Percentiles rank a stretch among this genome's conserved stretches.
These are phyloP conservation scores for Neurospora sp. DNA, from an alignment of 495 filamentous ascomycete species.

Conservation along the genomic window DNA sequence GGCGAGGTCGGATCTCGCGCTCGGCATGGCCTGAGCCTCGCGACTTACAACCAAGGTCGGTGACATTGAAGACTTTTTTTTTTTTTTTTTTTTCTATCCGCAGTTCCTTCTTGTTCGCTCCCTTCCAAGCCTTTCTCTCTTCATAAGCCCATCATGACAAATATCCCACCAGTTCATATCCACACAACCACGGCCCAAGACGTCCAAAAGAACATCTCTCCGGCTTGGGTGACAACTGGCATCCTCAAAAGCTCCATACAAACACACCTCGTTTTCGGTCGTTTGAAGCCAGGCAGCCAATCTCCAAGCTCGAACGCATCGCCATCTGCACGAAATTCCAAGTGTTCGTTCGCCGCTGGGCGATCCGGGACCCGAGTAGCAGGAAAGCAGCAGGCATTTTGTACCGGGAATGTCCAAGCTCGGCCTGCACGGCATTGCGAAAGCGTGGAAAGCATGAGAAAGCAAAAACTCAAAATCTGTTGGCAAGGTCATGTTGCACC, in stretches of 20 bases:
- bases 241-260: background rate
- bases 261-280: background rate
- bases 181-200: background rate
- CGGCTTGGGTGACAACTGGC: slow-evolving; percentile 4
- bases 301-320: slow-evolving; percentile 2
- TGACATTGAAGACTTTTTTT: background rate
- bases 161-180: background rate
- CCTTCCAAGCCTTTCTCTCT: background rate
- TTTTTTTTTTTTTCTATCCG: background rate
- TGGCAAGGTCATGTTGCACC: background rate
- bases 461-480: background rate
- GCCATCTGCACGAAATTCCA: background rate
- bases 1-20: background rate
- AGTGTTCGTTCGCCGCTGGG: background rate
- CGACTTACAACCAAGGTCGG: background rate
- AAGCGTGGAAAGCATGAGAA: background rate
- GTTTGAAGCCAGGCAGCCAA: background rate
- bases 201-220: background rate
- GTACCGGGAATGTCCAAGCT: background rate
- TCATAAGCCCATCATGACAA: background rate
- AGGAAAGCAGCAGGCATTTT: background rate
- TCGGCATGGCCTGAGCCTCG: background rate
- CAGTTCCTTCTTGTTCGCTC: background rate
- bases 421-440: background rate
- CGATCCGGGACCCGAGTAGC: background rate